Evolutionary conservation across 495 filamentous ascomycete species (phyloP).

Genomic region (Amorphotheca resinae): DNA sequence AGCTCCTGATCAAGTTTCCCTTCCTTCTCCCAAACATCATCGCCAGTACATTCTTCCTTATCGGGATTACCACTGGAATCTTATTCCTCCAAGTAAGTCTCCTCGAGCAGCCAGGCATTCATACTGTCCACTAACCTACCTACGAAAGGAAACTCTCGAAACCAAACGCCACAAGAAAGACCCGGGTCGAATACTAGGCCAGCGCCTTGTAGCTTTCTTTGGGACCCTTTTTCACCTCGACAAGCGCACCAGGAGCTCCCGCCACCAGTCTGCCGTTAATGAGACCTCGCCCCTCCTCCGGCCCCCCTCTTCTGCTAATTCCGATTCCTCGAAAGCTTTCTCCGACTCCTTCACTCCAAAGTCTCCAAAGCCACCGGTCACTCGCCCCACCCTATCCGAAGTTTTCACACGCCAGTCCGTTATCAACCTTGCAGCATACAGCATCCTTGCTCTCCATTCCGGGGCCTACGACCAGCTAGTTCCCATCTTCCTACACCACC

Average conservation of each 20-base stretch:
- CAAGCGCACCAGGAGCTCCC: slow-evolving; percentile 3
- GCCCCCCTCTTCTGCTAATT: slow-evolving; percentile 6
- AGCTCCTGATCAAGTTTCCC: slow-evolving; percentile 60
- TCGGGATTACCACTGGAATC: slow-evolving; percentile 56
- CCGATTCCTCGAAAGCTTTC: slow-evolving; percentile 5
- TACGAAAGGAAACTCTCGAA: slow-evolving; percentile 54
- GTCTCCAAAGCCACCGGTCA: slow-evolving; percentile 15
- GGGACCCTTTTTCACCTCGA: slow-evolving; percentile 9
- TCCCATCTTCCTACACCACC: slow-evolving; percentile 72
- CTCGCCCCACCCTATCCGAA: slow-evolving; percentile 44
- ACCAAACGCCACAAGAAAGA: slow-evolving; percentile 49
- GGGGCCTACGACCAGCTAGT: slow-evolving; percentile 72
- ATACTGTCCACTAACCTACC: slow-evolving; percentile 4
- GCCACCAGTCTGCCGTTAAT: slow-evolving; percentile 35
- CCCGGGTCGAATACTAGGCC: slow-evolving; percentile 56
- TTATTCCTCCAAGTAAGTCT: slow-evolving; percentile 49
- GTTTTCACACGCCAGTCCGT: slow-evolving; percentile 63
- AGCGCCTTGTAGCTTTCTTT: slow-evolving; percentile 15
- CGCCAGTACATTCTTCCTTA: slow-evolving; percentile 54
- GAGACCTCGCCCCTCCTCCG: slow-evolving; percentile 28
- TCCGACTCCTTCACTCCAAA: slow-evolving; percentile 16
- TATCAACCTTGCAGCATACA: slow-evolving; percentile 65
- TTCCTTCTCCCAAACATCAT: slow-evolving; percentile 76
- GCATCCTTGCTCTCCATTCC: slow-evolving; percentile 60
- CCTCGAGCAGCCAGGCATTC: neutral